Evolutionary conservation across 768 basidiomycete genomes (phyloP).

Genomic region (Lentinula sp.): DNA sequence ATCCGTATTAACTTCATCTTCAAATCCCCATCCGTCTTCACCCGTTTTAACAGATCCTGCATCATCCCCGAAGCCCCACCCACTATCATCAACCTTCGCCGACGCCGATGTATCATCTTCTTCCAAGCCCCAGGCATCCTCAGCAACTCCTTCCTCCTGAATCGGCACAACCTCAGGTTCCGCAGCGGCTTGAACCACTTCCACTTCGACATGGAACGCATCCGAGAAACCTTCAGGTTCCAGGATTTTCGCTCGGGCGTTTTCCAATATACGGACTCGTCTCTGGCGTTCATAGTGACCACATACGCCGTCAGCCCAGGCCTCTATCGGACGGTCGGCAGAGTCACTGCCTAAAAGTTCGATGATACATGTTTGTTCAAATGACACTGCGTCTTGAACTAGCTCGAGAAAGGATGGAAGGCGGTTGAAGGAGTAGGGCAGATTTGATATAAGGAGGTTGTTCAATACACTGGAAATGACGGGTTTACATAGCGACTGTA

Average conservation of each 20-base stretch:
- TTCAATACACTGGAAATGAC: constrained; percentile 56
- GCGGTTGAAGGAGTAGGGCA: constrained; percentile 57
- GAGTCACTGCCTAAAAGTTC: constrained; percentile 41
- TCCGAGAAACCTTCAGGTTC: constrained; percentile 27
- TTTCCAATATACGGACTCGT: constrained; percentile 58
- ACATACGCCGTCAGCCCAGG: constrained; percentile 65
- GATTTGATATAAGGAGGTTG: constrained; percentile 58
- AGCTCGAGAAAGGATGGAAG: constrained; percentile 61
- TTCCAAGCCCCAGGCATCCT: constrained; percentile 49
- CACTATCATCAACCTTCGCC: constrained; percentile 30
- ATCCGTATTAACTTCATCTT: background rate
- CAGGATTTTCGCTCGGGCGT: constrained; percentile 52
- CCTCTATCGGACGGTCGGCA: constrained; percentile 48
- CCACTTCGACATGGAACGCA: constrained; percentile 34
- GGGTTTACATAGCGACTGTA: constrained; percentile 55
- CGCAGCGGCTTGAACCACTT: constrained; percentile 23
- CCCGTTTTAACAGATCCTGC: constrained; percentile 9
- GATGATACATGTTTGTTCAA: constrained; percentile 56
- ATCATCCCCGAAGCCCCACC: constrained; percentile 49
- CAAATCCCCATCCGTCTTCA: constrained; percentile 8
- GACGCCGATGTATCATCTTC: constrained; percentile 26
- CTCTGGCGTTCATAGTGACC: constrained; percentile 77
- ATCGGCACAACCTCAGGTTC: constrained; percentile 20
- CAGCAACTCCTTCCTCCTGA: constrained; percentile 16
- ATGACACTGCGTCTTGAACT: constrained; percentile 49